Evolutionary conservation across 2,329 filamentous ascomycete species (phyloP), one percentile per base, ranked within the genome.

Genomic region (Neopestalotiopsis clavispora): DNA sequence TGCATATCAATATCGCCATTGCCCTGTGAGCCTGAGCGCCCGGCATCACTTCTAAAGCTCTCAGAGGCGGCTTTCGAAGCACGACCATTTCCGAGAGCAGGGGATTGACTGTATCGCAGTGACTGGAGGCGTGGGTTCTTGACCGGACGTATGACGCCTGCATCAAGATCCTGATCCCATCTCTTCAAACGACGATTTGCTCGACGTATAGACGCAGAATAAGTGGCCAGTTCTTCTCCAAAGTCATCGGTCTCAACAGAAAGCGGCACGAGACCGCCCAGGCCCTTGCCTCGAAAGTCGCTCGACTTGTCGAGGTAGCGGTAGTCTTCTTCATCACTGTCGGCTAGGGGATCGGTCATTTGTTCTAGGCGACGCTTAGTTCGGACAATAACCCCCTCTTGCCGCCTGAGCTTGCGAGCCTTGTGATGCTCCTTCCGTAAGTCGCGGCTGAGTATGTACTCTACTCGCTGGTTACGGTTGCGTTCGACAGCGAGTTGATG

Each of bases 401-500:
- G 83, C 23, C 87, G 87, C 4, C 93, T 87, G 20, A 81, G 76
- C 73, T 90, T 90, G 61, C 89, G 88, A 13, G 90, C 87, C 67
- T 84, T 84, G 75, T 90, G 88, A 75, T 94, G 91, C 65, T 89
- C 84, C 71, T 85, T 86, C 63, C 91, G 89, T 42, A 95, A 83
- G 38, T 91, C 91, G n/a, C 91, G 89, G 73, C 94, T 91, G 17
- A 96, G 87, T 65, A 94, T 93, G 74, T 94, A 91, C 75, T 94
- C 91, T n/a, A 95, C 93, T 5, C 93, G 90, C 75, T 93, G 89
- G 70, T 89, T 92, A 20, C 93, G 86, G 78, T 95, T 94, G 67
- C 91, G 88, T 78, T 94, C 92, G 1, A 96, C 92, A 0, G 93
- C 93, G 52, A 94, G 84, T 79, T 96, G 93, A 79, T 96, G 93